A percentile compares a stretch with the other conserved stretches of the same genome.
These are phyloP conservation scores for Cucumis melo DNA, from an alignment of 306 rosid species.

Conservation along the genomic window DNA sequence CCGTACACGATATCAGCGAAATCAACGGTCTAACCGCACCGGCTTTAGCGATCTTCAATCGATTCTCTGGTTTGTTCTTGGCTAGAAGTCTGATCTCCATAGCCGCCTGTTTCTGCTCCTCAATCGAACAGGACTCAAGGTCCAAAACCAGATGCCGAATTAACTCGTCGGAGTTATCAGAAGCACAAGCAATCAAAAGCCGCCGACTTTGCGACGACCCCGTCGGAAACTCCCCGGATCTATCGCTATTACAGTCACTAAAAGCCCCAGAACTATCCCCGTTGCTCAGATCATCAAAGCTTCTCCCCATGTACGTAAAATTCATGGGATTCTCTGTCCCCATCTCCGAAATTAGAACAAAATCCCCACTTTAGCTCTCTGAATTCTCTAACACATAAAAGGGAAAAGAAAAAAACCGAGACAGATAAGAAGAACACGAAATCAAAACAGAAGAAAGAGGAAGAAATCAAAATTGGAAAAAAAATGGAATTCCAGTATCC, in stretches of 20 bases:
- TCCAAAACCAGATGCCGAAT: constrained; percentile 58
- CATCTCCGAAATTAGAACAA: constrained; percentile 16
- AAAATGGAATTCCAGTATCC: background rate
- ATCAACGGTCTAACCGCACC: constrained; percentile 80
- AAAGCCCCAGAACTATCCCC: constrained; percentile 59
- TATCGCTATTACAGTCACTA: constrained; percentile 89
- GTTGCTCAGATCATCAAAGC: constrained; percentile 36
- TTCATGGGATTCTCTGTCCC: constrained; percentile 30
- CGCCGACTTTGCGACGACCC: constrained; percentile 50
- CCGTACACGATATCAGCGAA: constrained; percentile 48
- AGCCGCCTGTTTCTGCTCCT: constrained; percentile 86
- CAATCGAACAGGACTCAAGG: constrained; percentile 55
- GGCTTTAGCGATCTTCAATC: constrained; percentile 53
- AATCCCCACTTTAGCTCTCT: background rate
- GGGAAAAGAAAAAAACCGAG: background rate
- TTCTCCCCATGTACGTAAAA: constrained; percentile 40
- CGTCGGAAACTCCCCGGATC: constrained; percentile 81
- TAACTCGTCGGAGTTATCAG: constrained; percentile 74
- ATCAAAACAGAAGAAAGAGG: background rate
- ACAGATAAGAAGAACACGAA: background rate
- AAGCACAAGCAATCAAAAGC: constrained; percentile 44
- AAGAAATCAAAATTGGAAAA: background rate
- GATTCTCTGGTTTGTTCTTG: constrained; percentile 72
- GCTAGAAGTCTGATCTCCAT: constrained; percentile 89
- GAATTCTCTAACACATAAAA: constrained; percentile 4